Percentiles rank a stretch among this genome's conserved stretches.
Evolutionary conservation across 306 rosid genomes (phyloP).

Genomic region (Dalbergia cochinchinensis): DNA sequence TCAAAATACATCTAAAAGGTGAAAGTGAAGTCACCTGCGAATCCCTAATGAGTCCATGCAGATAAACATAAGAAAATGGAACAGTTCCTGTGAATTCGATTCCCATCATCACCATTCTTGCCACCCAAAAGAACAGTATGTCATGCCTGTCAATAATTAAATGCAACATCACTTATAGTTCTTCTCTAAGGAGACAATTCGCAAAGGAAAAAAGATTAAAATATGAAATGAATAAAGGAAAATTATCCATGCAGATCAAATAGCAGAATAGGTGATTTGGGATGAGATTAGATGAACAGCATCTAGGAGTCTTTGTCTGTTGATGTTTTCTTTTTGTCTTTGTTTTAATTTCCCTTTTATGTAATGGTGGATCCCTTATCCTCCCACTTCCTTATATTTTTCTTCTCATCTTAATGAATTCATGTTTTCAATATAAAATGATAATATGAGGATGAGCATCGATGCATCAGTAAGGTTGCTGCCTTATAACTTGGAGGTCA

Average conservation of each 20-base stretch:
- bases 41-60: conserved; percentile 96
- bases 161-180: conserved; percentile 34
- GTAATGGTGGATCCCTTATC: not conserved
- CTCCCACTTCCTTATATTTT: not conserved
- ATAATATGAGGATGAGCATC: too few species aligned
- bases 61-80: conserved; percentile 89
- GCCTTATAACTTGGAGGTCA: too few species aligned
- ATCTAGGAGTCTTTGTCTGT: not conserved
- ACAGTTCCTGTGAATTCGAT: conserved; percentile 88
- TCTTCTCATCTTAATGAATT: not conserved
- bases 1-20: conserved; percentile 21
- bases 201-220: conserved; percentile 3
- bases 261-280: not conserved
- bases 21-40: conserved; percentile 71
- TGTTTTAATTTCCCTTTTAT: not conserved
- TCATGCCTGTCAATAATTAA: conserved; percentile 79
- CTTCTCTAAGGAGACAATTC: not conserved
- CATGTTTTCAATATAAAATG: not conserved
- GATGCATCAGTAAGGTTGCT: too few species aligned
- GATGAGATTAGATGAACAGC: not conserved
- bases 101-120: conserved; percentile 99
- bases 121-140: conserved; percentile 98
- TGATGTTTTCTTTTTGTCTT: not conserved
- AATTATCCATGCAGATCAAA: conserved; percentile 8
- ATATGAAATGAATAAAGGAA: not conserved